A percentile compares a stretch with the other conserved stretches of the same genome.
These are phyloP conservation scores for Waltiozyma sp. DNA, from an alignment of 1,139 yeast genomes.

Conservation along the genomic window DNA sequence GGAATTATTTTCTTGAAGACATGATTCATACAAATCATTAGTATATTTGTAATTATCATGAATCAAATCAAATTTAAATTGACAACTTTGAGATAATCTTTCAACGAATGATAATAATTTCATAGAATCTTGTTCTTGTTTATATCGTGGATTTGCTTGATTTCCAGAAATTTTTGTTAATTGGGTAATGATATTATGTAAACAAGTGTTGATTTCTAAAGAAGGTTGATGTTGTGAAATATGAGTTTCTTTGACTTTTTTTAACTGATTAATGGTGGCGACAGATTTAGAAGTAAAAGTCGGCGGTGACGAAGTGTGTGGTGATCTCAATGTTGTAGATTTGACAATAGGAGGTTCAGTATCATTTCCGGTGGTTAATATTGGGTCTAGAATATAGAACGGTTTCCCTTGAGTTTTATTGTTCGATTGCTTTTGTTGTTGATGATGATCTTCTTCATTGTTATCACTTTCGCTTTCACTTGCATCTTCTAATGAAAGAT, in stretches of 20 bases:
- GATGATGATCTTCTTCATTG: neutral
- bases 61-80: conserved; percentile 10
- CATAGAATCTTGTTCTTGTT: conserved; percentile 2
- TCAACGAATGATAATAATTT: conserved; percentile 4
- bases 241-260: neutral
- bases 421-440: neutral
- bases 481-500: conserved; percentile 4
- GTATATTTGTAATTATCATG: conserved; percentile 14
- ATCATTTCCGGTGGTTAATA: neutral
- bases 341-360: neutral
- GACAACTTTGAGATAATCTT: conserved; percentile 9
- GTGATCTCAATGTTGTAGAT: neutral
- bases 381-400: neutral
- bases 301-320: neutral
- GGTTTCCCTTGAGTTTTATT: neutral
- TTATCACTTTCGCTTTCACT: neutral
- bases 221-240: neutral
- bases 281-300: too few species aligned
- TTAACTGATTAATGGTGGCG: too few species aligned
- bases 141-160: neutral
- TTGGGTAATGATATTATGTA: neutral
- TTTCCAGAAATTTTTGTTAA: conserved; percentile 6
- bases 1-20: conserved; percentile 5
- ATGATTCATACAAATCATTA: conserved; percentile 10
- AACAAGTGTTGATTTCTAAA: neutral